phyloP scores from a whole-genome alignment of 225 moss, liverwort and hornwort genomes.

The Anthoceros angustus region DNA sequence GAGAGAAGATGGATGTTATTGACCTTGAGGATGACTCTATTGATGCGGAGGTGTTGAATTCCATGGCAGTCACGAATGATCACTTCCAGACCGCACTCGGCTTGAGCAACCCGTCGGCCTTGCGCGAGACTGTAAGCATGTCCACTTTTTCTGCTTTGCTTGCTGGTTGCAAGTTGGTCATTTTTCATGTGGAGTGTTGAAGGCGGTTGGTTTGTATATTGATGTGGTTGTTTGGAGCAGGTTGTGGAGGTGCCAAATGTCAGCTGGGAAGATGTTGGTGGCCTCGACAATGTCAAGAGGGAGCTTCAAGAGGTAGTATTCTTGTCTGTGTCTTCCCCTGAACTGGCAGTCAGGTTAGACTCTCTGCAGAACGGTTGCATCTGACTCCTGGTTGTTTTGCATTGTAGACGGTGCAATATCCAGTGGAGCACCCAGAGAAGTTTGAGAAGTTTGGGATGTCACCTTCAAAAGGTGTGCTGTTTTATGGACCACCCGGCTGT shows the following conservation, averaged over 20 bases:
- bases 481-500: slow-evolving; percentile 91
- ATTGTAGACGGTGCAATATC: slow-evolving; percentile 82
- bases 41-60: slow-evolving; percentile 83
- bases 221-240: not conserved
- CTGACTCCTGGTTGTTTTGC: not conserved
- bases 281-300: slow-evolving; percentile 80
- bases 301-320: slow-evolving; percentile 82
- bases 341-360: not conserved
- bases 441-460: slow-evolving; percentile 99
- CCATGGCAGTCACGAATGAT: slow-evolving; percentile 89
- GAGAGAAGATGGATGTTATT: slow-evolving; percentile 97
- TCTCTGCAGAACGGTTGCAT: not conserved
- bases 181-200: not conserved
- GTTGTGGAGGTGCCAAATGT: slow-evolving; percentile 93
- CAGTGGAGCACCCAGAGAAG: slow-evolving; percentile 98
- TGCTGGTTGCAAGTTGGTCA: not conserved
- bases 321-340: not conserved
- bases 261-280: slow-evolving; percentile 84
- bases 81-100: slow-evolving; percentile 94
- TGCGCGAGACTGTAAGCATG: slow-evolving; percentile 53
- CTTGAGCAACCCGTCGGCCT: slow-evolving; percentile 90
- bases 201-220: not conserved
- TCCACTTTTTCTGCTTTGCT: not conserved
- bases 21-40: slow-evolving; percentile 92
- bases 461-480: slow-evolving; percentile 90